Evolutionary conservation across 768 basidiomycete genomes (phyloP).

Genomic region (Tylopilus subfusipes): DNA sequence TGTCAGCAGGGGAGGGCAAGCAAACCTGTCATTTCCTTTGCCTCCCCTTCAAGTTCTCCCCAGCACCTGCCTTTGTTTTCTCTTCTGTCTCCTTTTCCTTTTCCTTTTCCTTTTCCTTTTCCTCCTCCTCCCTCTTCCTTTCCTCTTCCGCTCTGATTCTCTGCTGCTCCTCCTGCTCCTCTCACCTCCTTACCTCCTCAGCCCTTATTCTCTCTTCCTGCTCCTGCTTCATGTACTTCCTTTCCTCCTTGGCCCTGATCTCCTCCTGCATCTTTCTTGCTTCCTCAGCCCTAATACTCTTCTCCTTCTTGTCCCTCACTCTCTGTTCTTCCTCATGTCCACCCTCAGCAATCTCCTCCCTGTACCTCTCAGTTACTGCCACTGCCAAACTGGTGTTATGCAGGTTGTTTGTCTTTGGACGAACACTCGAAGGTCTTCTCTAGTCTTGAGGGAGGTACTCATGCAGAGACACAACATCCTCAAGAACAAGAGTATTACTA

Average conservation of each 20-base stretch:
- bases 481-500: too few relatives aligned
- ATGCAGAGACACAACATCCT: too few relatives aligned
- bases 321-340: neutral
- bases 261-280: neutral
- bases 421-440: too few relatives aligned
- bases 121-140: neutral
- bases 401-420: too few relatives aligned
- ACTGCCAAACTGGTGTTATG: too few relatives aligned
- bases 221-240: neutral
- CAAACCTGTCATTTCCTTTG: neutral
- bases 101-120: neutral
- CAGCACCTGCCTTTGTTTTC: neutral
- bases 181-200: neutral
- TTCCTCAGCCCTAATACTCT: neutral
- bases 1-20: neutral
- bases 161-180: neutral
- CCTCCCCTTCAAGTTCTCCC: neutral
- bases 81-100: neutral
- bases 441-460: too few relatives aligned
- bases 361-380: too few relatives aligned
- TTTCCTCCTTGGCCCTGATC: neutral
- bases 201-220: neutral
- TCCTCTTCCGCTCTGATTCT: neutral
- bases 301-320: neutral
- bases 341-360: neutral